These are phyloP conservation scores for Phytophthora megakarya DNA, from an alignment of 352 stramenopile genomes.

Conservation along the genomic window DNA sequence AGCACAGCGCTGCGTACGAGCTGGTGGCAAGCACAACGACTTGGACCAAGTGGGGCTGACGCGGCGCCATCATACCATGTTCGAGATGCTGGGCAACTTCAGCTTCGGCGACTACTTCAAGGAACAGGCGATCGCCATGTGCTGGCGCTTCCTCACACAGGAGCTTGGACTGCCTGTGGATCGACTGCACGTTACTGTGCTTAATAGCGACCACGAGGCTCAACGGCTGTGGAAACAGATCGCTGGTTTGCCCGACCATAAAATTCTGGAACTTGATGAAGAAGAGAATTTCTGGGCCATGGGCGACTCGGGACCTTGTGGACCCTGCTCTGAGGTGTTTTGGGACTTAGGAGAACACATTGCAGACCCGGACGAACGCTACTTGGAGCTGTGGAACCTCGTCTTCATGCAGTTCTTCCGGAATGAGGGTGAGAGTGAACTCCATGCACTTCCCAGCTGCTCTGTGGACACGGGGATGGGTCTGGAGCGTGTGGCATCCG, in stretches of 20 bases:
- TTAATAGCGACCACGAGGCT: slow-evolving; percentile 67
- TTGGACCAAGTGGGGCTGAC: slow-evolving; percentile 98
- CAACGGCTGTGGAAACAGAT: slow-evolving; percentile 63
- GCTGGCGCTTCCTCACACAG: slow-evolving; percentile 94
- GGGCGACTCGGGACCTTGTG: slow-evolving; percentile 94
- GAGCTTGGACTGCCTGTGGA: slow-evolving; percentile 72
- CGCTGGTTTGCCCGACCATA: slow-evolving; percentile 49
- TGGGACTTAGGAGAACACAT: slow-evolving; percentile 90
- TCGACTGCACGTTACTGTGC: slow-evolving; percentile 72
- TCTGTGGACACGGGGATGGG: slow-evolving; percentile 98
- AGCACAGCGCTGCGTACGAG: slow-evolving; percentile 97
- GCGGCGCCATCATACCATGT: slow-evolving; percentile 98
- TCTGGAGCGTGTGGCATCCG: slow-evolving; percentile 94
- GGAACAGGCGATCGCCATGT: slow-evolving; percentile 93
- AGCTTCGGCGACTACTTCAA: slow-evolving; percentile 99
- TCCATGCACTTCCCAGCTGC: slow-evolving; percentile 88
- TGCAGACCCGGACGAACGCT: slow-evolving; percentile 80
- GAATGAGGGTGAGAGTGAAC: slow-evolving; percentile 69
- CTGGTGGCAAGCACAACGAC: slow-evolving; percentile 98
- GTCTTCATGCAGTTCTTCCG: slow-evolving; percentile 98
- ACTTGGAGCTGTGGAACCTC: slow-evolving; percentile 97
- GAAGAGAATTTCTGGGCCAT: slow-evolving; percentile 98
- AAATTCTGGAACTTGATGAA: slow-evolving; percentile 74
- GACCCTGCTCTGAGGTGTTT: slow-evolving; percentile 95
- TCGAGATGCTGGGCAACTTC: slow-evolving; percentile 99